Conservation (phyloP, 2,329 filamentous ascomycete species). For the Botrytis sinoallii region DNA sequence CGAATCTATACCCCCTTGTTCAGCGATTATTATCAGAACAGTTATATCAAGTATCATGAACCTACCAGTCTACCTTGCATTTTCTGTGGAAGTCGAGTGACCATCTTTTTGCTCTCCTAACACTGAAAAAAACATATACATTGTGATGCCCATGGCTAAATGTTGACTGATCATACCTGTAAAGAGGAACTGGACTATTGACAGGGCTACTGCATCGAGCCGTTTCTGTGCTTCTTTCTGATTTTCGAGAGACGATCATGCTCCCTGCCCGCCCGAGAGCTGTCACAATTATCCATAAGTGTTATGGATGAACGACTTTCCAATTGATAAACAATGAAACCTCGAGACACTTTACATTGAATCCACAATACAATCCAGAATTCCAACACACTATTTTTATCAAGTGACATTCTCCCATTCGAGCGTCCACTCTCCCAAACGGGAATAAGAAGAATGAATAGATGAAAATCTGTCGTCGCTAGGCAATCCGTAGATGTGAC, state of each 20-base stretch:
- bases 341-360: background rate
- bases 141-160: background rate
- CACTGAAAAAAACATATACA: background rate
- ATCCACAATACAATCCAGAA: constrained; percentile 1
- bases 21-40: constrained; percentile 3
- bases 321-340: background rate
- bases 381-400: background rate
- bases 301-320: background rate
- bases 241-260: constrained; percentile 8
- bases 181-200: constrained; percentile 5
- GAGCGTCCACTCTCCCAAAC: background rate
- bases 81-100: background rate
- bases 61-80: background rate
- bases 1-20: constrained; percentile 10
- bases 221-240: constrained; percentile 1
- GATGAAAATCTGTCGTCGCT: background rate
- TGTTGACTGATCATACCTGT: constrained; percentile 4
- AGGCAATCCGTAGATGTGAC: background rate
- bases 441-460: background rate
- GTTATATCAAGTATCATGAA: background rate
- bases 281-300: background rate
- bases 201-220: constrained; percentile 12
- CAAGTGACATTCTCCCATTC: background rate
- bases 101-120: background rate
- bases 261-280: background rate